Evolutionary conservation across 2,329 filamentous ascomycete genomes (phyloP), one percentile per base, ranked within the genome.

Genomic region (Phyllosticta capitalensis): DNA sequence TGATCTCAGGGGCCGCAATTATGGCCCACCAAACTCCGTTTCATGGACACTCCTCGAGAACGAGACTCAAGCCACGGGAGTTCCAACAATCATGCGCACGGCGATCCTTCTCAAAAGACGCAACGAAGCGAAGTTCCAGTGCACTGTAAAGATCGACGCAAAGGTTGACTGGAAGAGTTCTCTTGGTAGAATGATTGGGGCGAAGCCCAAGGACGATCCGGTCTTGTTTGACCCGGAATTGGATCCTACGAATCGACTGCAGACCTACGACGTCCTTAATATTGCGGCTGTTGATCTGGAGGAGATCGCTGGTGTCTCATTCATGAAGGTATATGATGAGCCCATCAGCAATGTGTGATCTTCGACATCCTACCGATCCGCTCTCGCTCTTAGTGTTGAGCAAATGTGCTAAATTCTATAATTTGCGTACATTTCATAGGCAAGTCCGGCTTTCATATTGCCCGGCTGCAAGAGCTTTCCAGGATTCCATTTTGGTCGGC

Each of bases 11-110:
- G 60, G 61, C 1, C 53, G 62, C 1, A 66, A 63, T 19, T 65
- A 61, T 4, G 66, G 64, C 0, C 56, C 58, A 0, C 20, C 58
- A 19, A 64, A 66, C 57, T 59, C 52, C 12, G 68, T 61, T 5
- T 64, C 64, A 1, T 69, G 67, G 67, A 66, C 65, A 1, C 62
- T 69, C 4, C 58, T 63, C 10, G 68, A 69, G 61, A 69, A 69
- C 56, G 14, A 9, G 10, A 62, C 64, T 0, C 61, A 59, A 21
- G 63, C 67, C 53, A 62, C 62, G 5, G 67, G 68, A 0, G 63
- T 70, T 3, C 65, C 67, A 0, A 59, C 59, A 1, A 59, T 58
- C 6, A 54, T 70, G 24, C 61, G 62, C 24, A 64, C 63, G 0
- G 68, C 65, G 0, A 63, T 70, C 5, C 58, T 69, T 20, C 56